Evolutionary conservation across 2,329 filamentous ascomycete species (phyloP).

Genomic region (Aureobasidium zeae): DNA sequence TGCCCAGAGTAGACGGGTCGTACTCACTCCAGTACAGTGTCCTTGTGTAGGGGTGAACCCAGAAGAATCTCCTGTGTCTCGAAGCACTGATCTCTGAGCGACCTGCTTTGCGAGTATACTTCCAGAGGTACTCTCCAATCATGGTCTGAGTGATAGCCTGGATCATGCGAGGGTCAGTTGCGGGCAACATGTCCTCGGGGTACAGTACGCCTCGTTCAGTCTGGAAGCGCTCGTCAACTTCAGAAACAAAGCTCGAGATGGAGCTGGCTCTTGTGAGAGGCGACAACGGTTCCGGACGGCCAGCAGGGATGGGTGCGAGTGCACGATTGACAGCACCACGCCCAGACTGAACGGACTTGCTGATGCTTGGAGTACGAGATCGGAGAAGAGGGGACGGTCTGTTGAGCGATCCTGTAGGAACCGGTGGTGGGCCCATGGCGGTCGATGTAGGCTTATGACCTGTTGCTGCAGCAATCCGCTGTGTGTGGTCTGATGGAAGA

Average conservation of each 20-base stretch:
- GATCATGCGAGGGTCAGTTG: constrained; percentile 92
- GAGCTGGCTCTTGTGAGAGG: constrained; percentile 61
- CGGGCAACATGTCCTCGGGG: constrained; percentile 52
- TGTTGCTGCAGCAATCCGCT: constrained; percentile 73
- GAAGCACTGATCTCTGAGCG: constrained; percentile 74
- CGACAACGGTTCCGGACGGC: constrained; percentile 36
- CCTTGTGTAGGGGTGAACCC: constrained; percentile 95
- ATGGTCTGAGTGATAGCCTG: constrained; percentile 98
- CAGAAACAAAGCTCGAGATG: constrained; percentile 89
- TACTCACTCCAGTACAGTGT: constrained; percentile 94
- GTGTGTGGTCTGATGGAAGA: constrained; percentile 70
- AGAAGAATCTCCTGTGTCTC: constrained; percentile 91
- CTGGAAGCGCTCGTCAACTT: constrained; percentile 86
- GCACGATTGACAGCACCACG: constrained; percentile 1
- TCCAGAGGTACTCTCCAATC: constrained; percentile 99
- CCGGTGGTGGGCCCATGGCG: constrained; percentile 73
- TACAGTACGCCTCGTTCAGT: constrained; percentile 51
- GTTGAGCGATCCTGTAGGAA: constrained; percentile 54
- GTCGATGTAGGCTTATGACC: constrained; percentile 39
- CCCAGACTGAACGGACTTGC: constrained; percentile 8
- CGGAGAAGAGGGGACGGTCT: constrained; percentile 20
- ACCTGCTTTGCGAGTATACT: constrained; percentile 93
- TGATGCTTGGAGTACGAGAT: constrained; percentile 30
- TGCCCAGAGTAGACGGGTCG: constrained; percentile 72
- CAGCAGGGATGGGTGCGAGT: constrained; percentile 26